Evolutionary conservation across 1,284 basidiomycete species (phyloP).

Genomic region (Wallemia ichthyophaga): DNA sequence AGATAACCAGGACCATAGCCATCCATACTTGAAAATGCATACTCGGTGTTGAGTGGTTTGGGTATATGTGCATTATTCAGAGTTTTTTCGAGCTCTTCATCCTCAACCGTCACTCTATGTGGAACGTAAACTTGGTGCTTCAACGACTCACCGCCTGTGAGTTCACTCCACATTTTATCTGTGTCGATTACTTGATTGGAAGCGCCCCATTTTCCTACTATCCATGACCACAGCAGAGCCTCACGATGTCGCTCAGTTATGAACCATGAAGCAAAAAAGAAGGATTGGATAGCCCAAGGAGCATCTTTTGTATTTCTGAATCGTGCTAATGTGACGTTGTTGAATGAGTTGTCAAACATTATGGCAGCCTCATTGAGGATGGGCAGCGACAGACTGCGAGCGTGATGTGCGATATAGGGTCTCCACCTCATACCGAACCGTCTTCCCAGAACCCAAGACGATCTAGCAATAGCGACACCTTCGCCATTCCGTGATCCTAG

Average conservation of each 20-base stretch:
- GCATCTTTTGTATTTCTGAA: slow-evolving; percentile 15
- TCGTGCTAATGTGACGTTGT: slow-evolving; percentile 13
- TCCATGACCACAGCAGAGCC: slow-evolving; percentile 19
- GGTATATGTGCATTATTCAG: slow-evolving; percentile 2
- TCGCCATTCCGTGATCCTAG: not conserved
- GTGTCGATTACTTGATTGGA: slow-evolving; percentile 12
- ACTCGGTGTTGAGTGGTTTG: slow-evolving; percentile 7
- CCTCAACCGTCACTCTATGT: not conserved
- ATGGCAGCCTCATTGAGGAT: slow-evolving; percentile 13
- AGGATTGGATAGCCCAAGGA: slow-evolving; percentile 14
- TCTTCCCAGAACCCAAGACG: not conserved
- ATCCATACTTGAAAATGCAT: slow-evolving; percentile 8
- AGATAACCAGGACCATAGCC: slow-evolving; percentile 8
- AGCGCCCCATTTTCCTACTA: slow-evolving; percentile 15
- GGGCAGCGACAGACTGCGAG: slow-evolving; percentile 13
- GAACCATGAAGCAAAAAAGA: slow-evolving; percentile 17
- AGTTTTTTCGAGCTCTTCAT: not conserved
- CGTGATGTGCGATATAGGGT: slow-evolving; percentile 19
- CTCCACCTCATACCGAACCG: slow-evolving; percentile 16
- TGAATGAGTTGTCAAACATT: slow-evolving; percentile 12
- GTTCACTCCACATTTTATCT: slow-evolving; percentile 16
- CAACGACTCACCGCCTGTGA: slow-evolving; percentile 9
- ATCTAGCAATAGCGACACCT: not conserved
- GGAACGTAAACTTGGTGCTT: slow-evolving; percentile 11
- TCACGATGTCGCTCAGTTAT: slow-evolving; percentile 19